Evolutionary conservation across 371 early-diverging fungal genomes (phyloP), one percentile per base, ranked within the genome.

Genomic region (Basidiobolus meristosporus): DNA sequence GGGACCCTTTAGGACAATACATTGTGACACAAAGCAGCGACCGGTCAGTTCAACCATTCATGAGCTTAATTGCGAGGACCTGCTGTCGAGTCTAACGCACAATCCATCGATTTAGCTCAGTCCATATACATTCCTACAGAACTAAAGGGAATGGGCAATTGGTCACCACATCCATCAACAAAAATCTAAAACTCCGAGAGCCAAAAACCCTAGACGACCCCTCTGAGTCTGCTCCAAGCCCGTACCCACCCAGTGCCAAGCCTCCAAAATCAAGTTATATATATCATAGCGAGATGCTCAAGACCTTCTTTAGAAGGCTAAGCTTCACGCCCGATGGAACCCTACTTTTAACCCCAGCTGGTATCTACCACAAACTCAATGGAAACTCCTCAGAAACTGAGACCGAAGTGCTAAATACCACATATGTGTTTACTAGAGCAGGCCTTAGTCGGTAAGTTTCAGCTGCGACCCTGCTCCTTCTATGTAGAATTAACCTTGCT

Each of bases 11-110:
- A n/a, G 78, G 77, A 10, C 60, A 80, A 51, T 90, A 64, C 48
- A 53, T 93, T 4, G 87, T 81, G 1, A 83, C 93, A 3, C 95
- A 92, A 57, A 82, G 90, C 54, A 81, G 84, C 50, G 96, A 95
- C 49, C 61, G 95, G 70, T 79, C 60, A 36, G 50, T 57, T 26
- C 39, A 39, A 21, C 22, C 52, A 18, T 60, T 42, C 11, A 7
- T 36, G 26, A 19, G 16, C 18, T 16, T 15, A 39, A 18, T n/a
- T n/a, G n/a, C n/a, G n/a, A n/a, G n/a, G n/a, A n/a, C n/a, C n/a
- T n/a, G n/a, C n/a, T n/a, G n/a, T n/a, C n/a, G n/a, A n/a, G n/a
- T n/a, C n/a, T n/a, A n/a, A n/a, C n/a, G n/a, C n/a, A n/a, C n/a
- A n/a, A n/a, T n/a, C n/a, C n/a, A n/a, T 39, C 33, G 39, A 39